These are phyloP conservation scores for Saturnispora dispora DNA, from an alignment of 805 yeast species.

Conservation along the genomic window DNA sequence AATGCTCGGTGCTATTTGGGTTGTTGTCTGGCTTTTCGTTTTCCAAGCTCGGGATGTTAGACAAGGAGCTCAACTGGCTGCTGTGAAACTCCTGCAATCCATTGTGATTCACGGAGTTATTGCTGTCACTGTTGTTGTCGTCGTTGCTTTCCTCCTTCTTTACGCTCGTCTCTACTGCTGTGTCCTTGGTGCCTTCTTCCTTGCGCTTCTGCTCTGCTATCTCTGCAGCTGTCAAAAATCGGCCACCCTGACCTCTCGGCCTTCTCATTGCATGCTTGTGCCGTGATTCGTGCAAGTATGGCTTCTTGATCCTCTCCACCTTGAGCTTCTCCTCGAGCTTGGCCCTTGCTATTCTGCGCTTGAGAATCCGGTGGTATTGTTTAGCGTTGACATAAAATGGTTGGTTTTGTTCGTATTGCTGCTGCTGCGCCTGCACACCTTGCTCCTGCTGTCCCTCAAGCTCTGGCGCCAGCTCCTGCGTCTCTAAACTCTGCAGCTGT, in stretches of 20 bases:
- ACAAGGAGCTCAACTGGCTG: neutral
- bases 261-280: slow-evolving; percentile 99
- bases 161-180: neutral
- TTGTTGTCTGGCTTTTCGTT: neutral
- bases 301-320: slow-evolving; percentile 83
- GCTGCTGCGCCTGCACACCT: neutral
- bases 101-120: neutral
- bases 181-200: neutral
- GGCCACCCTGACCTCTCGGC: slow-evolving; percentile 98
- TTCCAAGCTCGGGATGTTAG: neutral
- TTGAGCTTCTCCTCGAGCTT: slow-evolving; percentile 81
- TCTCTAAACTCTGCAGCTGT: neutral
- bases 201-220: slow-evolving; percentile 42
- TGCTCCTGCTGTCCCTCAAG: too few species aligned
- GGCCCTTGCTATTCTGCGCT: slow-evolving; percentile 89
- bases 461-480: neutral
- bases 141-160: too few species aligned
- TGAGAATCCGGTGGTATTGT: slow-evolving; percentile 90
- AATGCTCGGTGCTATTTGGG: neutral
- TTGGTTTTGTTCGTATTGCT: slow-evolving; percentile 44
- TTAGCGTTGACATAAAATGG: slow-evolving; percentile 97
- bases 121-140: too few species aligned
- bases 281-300: slow-evolving; percentile 91
- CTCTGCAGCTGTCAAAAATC: slow-evolving; percentile 92
- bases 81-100: neutral